Evolutionary conservation across 257 asterid species (phyloP).

Genomic region (Solanum medicagineum): DNA sequence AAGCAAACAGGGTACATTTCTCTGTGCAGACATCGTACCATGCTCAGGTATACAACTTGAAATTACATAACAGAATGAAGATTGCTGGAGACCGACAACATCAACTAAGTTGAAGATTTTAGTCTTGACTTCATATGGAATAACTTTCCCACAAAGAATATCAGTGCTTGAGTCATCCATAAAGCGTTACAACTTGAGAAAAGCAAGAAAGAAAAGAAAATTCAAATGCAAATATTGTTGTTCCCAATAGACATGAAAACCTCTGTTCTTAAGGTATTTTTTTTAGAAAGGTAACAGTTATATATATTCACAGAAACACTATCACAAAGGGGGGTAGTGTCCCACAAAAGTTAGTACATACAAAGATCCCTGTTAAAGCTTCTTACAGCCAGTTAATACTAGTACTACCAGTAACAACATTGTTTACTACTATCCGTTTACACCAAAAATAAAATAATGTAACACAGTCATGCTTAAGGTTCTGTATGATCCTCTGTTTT

Average conservation of each 20-base stretch:
- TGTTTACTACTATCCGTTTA: no score
- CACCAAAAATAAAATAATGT: no score
- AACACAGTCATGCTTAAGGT: no score
- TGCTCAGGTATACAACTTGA: not conserved
- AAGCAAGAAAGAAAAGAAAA: not conserved
- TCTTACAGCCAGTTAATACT: no score
- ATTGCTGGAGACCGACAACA: not conserved
- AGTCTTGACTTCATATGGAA: not conserved
- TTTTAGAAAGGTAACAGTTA: no score
- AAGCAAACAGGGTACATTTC: not conserved
- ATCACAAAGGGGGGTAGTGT: no score
- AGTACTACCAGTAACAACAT: no score
- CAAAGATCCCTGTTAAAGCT: no score
- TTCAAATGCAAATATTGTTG: not conserved
- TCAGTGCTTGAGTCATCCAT: not conserved
- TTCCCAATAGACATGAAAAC: not conserved
- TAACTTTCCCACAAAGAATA: not conserved
- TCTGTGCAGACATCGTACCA: not conserved
- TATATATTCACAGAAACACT: no score
- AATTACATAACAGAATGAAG: not conserved
- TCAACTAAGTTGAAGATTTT: not conserved
- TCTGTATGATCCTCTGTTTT: no score
- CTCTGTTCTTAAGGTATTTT: not conserved
- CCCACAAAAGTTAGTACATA: no score
- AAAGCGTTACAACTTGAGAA: not conserved